Evolutionary conservation across 2,329 filamentous ascomycete species (phyloP).

Genomic region (Pleurostoma richardsiae): DNA sequence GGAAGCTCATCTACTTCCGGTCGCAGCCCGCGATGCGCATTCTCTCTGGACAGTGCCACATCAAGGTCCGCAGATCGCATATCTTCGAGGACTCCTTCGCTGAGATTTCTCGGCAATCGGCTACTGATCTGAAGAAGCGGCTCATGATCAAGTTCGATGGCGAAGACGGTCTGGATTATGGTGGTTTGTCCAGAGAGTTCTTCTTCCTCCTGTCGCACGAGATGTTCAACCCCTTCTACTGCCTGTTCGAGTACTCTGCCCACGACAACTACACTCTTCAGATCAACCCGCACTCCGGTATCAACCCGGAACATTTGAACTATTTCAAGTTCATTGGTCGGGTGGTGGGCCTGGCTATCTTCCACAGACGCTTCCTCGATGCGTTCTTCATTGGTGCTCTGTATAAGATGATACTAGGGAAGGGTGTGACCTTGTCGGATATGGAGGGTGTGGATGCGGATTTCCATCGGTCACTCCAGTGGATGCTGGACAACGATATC

Average conservation of each 20-base stretch:
- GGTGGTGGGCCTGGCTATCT: slow-evolving; percentile 94
- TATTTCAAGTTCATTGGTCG: slow-evolving; percentile 99
- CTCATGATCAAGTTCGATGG: slow-evolving; percentile 99
- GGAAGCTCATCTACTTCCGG: slow-evolving; percentile 98
- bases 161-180: slow-evolving; percentile 96
- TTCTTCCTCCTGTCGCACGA: slow-evolving; percentile 99
- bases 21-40: slow-evolving; percentile 96
- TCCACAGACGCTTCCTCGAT: slow-evolving; percentile 95
- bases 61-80: slow-evolving; percentile 92
- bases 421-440: slow-evolving; percentile 84
- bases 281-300: slow-evolving; percentile 98
- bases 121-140: slow-evolving; percentile 94
- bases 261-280: slow-evolving; percentile 99
- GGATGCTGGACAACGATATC: slow-evolving; percentile 98
- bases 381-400: slow-evolving; percentile 98
- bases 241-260: slow-evolving; percentile 97
- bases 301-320: slow-evolving; percentile 98
- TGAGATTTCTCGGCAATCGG: slow-evolving; percentile 94
- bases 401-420: slow-evolving; percentile 98
- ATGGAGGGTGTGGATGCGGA: slow-evolving; percentile 99
- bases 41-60: slow-evolving; percentile 92
- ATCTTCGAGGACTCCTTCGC: slow-evolving; percentile 99
- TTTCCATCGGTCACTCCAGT: slow-evolving; percentile 92
- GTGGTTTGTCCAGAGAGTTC: slow-evolving; percentile 95
- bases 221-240: slow-evolving; percentile 99